A percentile compares a stretch with the other conserved stretches of the same genome.
These are phyloP conservation scores for Kuraishia piskuri DNA, from an alignment of 805 yeast genomes.

Conservation along the genomic window DNA sequence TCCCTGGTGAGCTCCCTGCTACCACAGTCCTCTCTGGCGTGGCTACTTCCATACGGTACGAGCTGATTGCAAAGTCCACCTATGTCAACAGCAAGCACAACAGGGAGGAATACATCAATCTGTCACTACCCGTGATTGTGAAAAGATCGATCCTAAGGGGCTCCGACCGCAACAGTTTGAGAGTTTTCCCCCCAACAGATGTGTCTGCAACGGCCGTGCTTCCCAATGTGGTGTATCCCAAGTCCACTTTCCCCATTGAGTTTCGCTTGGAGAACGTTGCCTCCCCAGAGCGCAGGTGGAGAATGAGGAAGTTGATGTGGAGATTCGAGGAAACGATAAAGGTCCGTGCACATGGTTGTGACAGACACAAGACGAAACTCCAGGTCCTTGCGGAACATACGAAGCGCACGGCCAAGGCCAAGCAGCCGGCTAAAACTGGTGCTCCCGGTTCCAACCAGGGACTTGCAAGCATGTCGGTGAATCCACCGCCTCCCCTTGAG, in stretches of 20 bases:
- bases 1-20: conserved; percentile 87
- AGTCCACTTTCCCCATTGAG: conserved; percentile 78
- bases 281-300: conserved; percentile 65
- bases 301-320: conserved; percentile 87
- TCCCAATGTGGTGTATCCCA: conserved; percentile 86
- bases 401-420: conserved; percentile 18
- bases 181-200: conserved; percentile 94
- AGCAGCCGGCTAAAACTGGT: conserved; percentile 12
- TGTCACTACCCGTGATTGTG: conserved; percentile 59
- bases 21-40: conserved; percentile 55
- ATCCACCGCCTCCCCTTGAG: not conserved
- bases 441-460: not conserved
- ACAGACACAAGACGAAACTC: conserved; percentile 44
- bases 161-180: conserved; percentile 74
- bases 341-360: conserved; percentile 51
- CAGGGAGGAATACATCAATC: conserved; percentile 27
- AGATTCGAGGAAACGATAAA: conserved; percentile 77
- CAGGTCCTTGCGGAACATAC: conserved; percentile 33
- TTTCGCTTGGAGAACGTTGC: conserved; percentile 68
- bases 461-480: not conserved
- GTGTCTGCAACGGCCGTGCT: conserved; percentile 79
- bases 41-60: conserved; percentile 55
- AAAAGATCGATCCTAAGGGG: conserved; percentile 73
- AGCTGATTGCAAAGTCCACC: conserved; percentile 52
- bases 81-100: conserved; percentile 26